Base-by-base conservation (phyloP, 2,329 filamentous ascomycete genomes). In the Cladophialophora psammophila region DNA sequence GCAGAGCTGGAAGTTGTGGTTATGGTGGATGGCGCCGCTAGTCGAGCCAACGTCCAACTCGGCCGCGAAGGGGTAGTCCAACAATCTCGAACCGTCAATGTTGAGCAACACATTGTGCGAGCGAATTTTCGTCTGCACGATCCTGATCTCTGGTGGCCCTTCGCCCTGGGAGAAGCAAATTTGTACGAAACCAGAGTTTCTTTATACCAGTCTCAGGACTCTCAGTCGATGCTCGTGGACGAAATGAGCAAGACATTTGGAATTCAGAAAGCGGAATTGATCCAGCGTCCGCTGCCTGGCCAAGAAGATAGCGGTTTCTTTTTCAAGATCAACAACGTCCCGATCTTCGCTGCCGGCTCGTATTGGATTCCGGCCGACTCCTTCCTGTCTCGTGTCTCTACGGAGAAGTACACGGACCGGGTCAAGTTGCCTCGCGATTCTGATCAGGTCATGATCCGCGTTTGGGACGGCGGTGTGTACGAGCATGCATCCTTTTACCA, bases 401-500 rank as follows among this genome's bases (percentile, higher is more conserved):
- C 79, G 12, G 80, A 83, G 26, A 81, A 80, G 53, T 89, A 89
- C 73, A 80, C 82, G 8, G 84, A 83, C 65, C 90, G 87, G 87
- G 79, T 90, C n/a, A 78, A 85, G 69, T 80, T 87, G 74, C 84
- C 86, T 32, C 45, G 58, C 2, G 80, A 84, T 65, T 86, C 86
- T 3, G 85, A 88, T 68, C 88, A 90, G 75, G 77, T 84, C 26
- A 90, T 90, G 87, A 85, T 88, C 40, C 78, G 75, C 62, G 87
- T 91, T 10, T 92, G 90, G 89, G 89, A 88, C 15, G 89, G 92
- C 35, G 92, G 92, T 1, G 90, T 93, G 52, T 94, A 91, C 79
- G 92, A 94, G 76, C 85, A 90, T 56, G 84, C 91, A 60, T 79
- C 82, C 12, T 91, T 95, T 75, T 94, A 93, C 75, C 86, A 91